These are phyloP conservation scores for Ophiognomonia clavigignenti-juglandacearum DNA, from an alignment of 2,329 filamentous ascomycete species.

Conservation along the genomic window DNA sequence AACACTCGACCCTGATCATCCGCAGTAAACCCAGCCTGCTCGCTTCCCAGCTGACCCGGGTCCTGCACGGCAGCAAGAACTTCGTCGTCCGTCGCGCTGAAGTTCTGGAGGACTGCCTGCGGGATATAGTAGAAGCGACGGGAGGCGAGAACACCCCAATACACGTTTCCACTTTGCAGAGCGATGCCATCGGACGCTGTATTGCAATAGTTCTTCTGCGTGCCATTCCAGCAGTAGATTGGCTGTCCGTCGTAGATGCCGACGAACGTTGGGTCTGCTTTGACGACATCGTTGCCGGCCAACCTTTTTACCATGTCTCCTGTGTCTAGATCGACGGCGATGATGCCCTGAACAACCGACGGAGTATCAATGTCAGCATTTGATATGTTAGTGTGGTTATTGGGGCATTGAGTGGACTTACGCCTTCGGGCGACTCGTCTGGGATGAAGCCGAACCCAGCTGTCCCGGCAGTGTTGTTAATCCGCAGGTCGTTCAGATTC, in stretches of 20 bases:
- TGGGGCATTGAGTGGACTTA: not conserved
- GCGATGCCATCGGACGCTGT: slow-evolving; percentile 33
- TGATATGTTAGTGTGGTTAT: not conserved
- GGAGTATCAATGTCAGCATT: too few species aligned
- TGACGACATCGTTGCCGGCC: slow-evolving; percentile 31
- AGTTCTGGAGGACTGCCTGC: slow-evolving; percentile 28
- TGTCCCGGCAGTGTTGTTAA: slow-evolving; percentile 36
- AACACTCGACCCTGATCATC: slow-evolving; percentile 36
- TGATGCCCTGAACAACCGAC: too few species aligned
- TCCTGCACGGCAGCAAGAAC: slow-evolving; percentile 31
- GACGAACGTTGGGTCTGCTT: slow-evolving; percentile 33
- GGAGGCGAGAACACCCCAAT: slow-evolving; percentile 36
- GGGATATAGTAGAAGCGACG: slow-evolving; percentile 35
- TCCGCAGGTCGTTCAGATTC: slow-evolving; percentile 36
- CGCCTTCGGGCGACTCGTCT: slow-evolving; percentile 31
- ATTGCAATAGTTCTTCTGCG: slow-evolving; percentile 23
- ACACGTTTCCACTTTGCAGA: slow-evolving; percentile 33
- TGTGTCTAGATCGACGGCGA: slow-evolving; percentile 32
- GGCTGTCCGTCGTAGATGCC: slow-evolving; percentile 30
- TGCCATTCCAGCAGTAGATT: slow-evolving; percentile 31
- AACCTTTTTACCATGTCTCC: slow-evolving; percentile 30
- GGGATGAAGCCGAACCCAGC: slow-evolving; percentile 36
- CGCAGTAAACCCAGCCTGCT: slow-evolving; percentile 37
- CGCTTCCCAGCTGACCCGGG: slow-evolving; percentile 32
- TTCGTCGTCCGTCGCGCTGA: slow-evolving; percentile 27